Evolutionary conservation across 2,329 filamentous ascomycete genomes (phyloP), one percentile per base, ranked within the genome.

Genomic region (Neurospora sp.): DNA sequence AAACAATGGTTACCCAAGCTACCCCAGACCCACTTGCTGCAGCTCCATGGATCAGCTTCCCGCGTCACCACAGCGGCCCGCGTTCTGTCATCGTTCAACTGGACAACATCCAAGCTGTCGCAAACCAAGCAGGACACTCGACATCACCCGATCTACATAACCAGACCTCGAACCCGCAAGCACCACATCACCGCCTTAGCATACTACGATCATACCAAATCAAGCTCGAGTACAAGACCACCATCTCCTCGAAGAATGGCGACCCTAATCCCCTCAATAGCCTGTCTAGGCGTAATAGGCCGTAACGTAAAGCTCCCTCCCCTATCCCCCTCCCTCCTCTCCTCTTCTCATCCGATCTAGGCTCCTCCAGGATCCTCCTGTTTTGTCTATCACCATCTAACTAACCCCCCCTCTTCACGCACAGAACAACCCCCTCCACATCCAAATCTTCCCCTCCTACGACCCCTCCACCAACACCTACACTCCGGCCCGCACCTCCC

Each of bases 401-500:
- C 46, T 43, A 46, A 46, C n/a, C 23, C 11, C 4, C 43, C 43
- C 17, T 40, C 23, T 68, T 38, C 10, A 28, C 42, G 23, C 66
- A 17, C 78, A 98, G 94, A 97, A 98, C 83, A 97, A 97, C 78
- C 96, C 95, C 71, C 90, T 98, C 74, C 95, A 98, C 82, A 92
- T 97, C 76, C 90, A 93, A 72, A 89, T 97, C 78, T 97, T 97
- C 81, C 91, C 93, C 68, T 91, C 90, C 66, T 87, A 92, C 84
- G 84, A 87, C 77, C 82, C 85, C 67, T 74, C 84, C 68, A 85
- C 84, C 74, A 82, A 84, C 80, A 82, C 81, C 69, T 82, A 84
- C 75, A 73, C 74, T 33, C 86, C 87, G 42, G 82, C 91, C 73
- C 89, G 90, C 76, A 91, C 90, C 19, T 85, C 89, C n/a, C 87